Base-by-base conservation (phyloP, 345 rosid genomes). In the Mangifera indica region DNA sequence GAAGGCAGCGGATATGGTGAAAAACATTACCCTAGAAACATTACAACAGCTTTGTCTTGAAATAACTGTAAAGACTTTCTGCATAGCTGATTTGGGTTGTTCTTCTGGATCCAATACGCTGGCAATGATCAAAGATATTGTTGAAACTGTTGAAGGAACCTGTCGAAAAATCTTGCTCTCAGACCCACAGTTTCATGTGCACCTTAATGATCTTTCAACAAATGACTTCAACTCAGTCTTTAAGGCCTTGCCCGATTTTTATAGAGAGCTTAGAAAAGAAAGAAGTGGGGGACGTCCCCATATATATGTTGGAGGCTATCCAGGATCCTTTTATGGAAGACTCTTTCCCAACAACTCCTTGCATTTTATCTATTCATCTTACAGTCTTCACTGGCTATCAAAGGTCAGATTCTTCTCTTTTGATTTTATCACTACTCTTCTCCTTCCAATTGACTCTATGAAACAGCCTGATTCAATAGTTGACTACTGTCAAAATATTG, bases 381-480 rank as follows among this genome's bases (percentile, higher is more conserved):
- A 83, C 79, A 89, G 96, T 64, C 77, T 91, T 75, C 97, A 94
- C 88, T 94, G 98, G 98, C 87, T 94, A 14, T 94, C 98, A 29
- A 87, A 83, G 94, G 98, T 93, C 14, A 34, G 24, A 13, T 34
- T 46, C 8, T 45, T 24, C 32, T 64, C 54, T n/a, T 32, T 42
- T 25, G 24, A 7, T 49, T 49, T 49, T 49, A 49, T 18, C 51
- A 37, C 10, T 37, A 7, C 8, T 29, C 32, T 3, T 29, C 3
- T 29, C 1, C 32, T 29, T 29, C 32, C 32, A 29, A 29, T 1
- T 44, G 14, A 46, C 51, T 10, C 14, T 15, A 46, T 46, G n/a
- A n/a, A n/a, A n/a, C n/a, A n/a, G n/a, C n/a, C n/a, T n/a, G n/a
- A n/a, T n/a, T n/a, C n/a, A n/a, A n/a, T n/a, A n/a, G n/a, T n/a